Percentiles rank a stretch among this genome's conserved stretches.
Conservation (phyloP, 2,329 filamentous ascomycete genomes). For the Hymenoscyphus repandus region DNA sequence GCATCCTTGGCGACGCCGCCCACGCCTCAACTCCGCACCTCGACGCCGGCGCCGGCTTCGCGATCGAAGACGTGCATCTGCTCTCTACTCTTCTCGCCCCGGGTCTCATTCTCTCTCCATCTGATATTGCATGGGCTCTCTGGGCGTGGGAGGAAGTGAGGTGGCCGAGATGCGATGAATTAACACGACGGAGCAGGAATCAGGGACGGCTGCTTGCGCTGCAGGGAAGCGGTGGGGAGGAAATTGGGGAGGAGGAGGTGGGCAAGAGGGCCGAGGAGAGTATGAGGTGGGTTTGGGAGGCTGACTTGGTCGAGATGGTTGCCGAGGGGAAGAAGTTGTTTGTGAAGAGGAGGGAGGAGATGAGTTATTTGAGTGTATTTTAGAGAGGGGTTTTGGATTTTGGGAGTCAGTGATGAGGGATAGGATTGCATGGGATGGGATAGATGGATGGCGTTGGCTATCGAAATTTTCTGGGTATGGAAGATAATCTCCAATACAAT, state of each 20-base stretch:
- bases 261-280: slow-evolving; percentile 2
- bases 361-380: not conserved
- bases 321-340: slow-evolving; percentile 1
- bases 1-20: slow-evolving; percentile 51
- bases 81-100: slow-evolving; percentile 51
- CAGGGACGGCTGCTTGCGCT: slow-evolving; percentile 26
- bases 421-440: too few relatives aligned
- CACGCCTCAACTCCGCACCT: slow-evolving; percentile 51
- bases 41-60: slow-evolving; percentile 49
- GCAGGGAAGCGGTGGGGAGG: slow-evolving; percentile 1
- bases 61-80: slow-evolving; percentile 48
- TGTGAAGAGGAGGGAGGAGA: slow-evolving; percentile 1
- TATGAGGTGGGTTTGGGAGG: slow-evolving; percentile 18
- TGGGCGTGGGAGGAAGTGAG: slow-evolving; percentile 35
- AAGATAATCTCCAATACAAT: too few relatives aligned
- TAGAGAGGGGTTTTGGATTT: too few relatives aligned
- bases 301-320: slow-evolving; percentile 15
- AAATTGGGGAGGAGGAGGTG: slow-evolving; percentile 7
- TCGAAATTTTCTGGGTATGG: too few relatives aligned
- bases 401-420: too few relatives aligned
- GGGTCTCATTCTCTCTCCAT: slow-evolving; percentile 11
- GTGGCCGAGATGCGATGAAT: slow-evolving; percentile 34
- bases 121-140: slow-evolving; percentile 32
- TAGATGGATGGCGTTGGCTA: too few relatives aligned
- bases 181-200: slow-evolving; percentile 36